Evolutionary conservation across 805 yeast genomes (phyloP), one percentile per base, ranked within the genome.

Genomic region (Candida insectalens): DNA sequence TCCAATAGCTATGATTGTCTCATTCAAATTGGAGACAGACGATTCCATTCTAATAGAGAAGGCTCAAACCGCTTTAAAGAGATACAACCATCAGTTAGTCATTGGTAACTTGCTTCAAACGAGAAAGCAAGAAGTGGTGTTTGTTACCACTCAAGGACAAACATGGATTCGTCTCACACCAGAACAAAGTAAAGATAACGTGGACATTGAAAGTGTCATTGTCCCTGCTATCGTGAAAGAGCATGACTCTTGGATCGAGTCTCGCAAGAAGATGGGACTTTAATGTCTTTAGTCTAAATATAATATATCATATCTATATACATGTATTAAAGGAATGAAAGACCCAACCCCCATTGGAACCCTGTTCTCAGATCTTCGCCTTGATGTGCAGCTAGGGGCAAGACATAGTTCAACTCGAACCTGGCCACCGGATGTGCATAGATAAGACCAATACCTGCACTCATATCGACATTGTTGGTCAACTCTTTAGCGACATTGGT

Each of bases 1-100:
- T 0, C 95, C 94, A 2, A 73, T 77, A 9, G 94, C 96, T 1
- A 83, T 87, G 94, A 84, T 92, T 37, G 82, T 89, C 1, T 83
- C 95, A 13, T 92, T 92, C 62, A 92, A 92, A 56, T 68, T 92
- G 33, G 98, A 92, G 51, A 92, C 98, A 0, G 98, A 92, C 54
- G 53, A 59, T 36, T 45, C 62, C 6, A 72, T 92, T 17, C 62
- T 92, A 42, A 67, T 87, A 30, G 63, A 68, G 37, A 92, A 92
- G 59, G 83, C 95, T 8, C 63, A 64, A 33, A 75, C 70, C 37
- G 96, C 98, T 0, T 66, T 92, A 38, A 73, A 73, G 19, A 67
- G 95, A 38, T 92, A 92, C 56, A 81, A 76, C 40, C 98, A 92
- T 57, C 96, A 89, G 56, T 61, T 92, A 35, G 98, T 92, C 9